Percentiles rank a stretch among this genome's conserved stretches.
Evolutionary conservation across 2,329 filamentous ascomycete genomes (phyloP).

Genomic region (Phaeomoniella chlamydospora): DNA sequence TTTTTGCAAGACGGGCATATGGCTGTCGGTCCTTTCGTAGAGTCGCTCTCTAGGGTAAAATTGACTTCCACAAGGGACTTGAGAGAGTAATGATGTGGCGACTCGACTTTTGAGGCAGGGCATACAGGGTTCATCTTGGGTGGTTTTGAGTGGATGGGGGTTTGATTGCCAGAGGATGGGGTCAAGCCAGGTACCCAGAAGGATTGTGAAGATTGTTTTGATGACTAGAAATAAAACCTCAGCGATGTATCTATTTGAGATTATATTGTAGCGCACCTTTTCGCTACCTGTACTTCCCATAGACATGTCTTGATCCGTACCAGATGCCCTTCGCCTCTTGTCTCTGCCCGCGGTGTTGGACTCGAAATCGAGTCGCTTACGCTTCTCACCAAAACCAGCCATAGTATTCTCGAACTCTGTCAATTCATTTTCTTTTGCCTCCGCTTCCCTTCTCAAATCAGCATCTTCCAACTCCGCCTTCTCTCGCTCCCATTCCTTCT

Average conservation of each 20-base stretch:
- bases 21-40: slow-evolving; percentile 30
- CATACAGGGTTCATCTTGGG: slow-evolving; percentile 59
- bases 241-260: background rate
- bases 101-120: slow-evolving; percentile 53
- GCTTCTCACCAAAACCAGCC: slow-evolving; percentile 35
- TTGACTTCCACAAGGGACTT: slow-evolving; percentile 62
- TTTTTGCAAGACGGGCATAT: slow-evolving; percentile 82
- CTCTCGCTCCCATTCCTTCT: slow-evolving; percentile 48
- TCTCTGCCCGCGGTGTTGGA: slow-evolving; percentile 13
- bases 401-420: slow-evolving; percentile 67
- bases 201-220: background rate
- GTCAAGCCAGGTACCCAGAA: slow-evolving; percentile 86
- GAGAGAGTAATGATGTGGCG: slow-evolving; percentile 61
- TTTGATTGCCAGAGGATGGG: slow-evolving; percentile 45
- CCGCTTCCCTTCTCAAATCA: slow-evolving; percentile 46
- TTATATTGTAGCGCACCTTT: background rate
- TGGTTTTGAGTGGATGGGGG: slow-evolving; percentile 44
- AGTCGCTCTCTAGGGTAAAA: slow-evolving; percentile 57
- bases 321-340: slow-evolving; percentile 2
- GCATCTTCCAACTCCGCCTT: slow-evolving; percentile 49
- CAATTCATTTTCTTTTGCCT: slow-evolving; percentile 56
- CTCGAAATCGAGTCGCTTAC: slow-evolving; percentile 15
- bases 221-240: background rate
- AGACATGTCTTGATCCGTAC: background rate
- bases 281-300: background rate